These are phyloP conservation scores for Nicotiana obtusifolia DNA, from an alignment of 257 asterid genomes.

Conservation along the genomic window DNA sequence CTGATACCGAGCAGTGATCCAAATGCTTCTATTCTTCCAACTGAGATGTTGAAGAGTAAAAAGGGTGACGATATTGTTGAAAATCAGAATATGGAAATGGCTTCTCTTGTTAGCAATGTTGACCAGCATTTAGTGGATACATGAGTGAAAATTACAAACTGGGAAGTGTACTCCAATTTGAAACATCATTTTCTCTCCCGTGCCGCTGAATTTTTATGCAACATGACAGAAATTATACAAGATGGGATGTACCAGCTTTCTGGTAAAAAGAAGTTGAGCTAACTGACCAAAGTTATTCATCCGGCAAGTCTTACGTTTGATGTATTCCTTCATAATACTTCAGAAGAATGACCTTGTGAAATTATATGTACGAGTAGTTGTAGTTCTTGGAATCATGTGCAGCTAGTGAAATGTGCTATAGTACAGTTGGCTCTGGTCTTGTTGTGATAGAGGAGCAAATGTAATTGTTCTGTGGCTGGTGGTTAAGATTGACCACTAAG, in stretches of 20 bases:
- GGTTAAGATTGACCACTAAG: neutral
- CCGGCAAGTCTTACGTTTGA: neutral
- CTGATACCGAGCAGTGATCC: constrained; percentile 41
- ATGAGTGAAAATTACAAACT: constrained; percentile 10
- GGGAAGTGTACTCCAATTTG: neutral
- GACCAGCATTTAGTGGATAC: constrained; percentile 20
- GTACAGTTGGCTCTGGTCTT: constrained; percentile 5
- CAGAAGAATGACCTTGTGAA: neutral
- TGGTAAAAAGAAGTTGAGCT: neutral
- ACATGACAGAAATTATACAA: neutral
- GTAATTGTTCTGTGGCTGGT: neutral
- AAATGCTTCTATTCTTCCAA: constrained; percentile 25
- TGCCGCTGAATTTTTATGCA: neutral
- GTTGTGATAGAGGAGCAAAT: constrained; percentile 4
- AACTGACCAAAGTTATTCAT: neutral
- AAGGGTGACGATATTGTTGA: constrained; percentile 18
- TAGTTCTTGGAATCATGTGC: neutral
- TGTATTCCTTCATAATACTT: neutral
- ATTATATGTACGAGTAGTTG: neutral
- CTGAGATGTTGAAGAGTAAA: constrained; percentile 4
- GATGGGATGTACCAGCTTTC: neutral
- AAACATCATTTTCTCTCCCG: neutral
- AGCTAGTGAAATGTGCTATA: too few relatives aligned
- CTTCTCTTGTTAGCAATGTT: constrained; percentile 25
- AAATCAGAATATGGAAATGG: constrained; percentile 31